Evolutionary conservation across 768 basidiomycete species (phyloP), one percentile per base, ranked within the genome.

Genomic region (Porphyrellus cyaneotinctus): DNA sequence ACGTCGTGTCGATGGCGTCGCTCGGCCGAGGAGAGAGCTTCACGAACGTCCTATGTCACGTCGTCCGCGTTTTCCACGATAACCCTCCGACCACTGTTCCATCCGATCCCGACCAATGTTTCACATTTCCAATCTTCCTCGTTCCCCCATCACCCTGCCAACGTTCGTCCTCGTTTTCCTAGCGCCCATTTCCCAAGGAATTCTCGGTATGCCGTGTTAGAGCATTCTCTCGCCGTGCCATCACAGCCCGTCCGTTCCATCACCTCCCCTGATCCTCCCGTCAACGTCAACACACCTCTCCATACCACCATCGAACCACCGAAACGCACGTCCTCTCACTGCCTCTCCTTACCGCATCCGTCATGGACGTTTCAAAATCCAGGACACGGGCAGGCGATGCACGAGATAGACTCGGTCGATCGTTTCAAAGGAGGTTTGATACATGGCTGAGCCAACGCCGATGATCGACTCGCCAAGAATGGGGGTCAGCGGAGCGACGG

Each of bases 401-500:
- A 10, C 28, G n/a, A 44, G 43, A 44, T 20, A 20, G 30, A 44
- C 30, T 44, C 18, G 17, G 13, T 22, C 20, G 43, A 42, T 42
- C 41, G 24, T 11, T 22, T 42, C 41, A 12, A 26, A 6, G 23
- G 11, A 26, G 17, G 42, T 30, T 42, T 24, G 41, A 26, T 42
- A 42, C n/a, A 18, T 23, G 32, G 24, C 24, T 6, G 2, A 13
- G 4, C 44, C 24, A 17, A 23, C 14, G 12, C 49, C 33, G 46
- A 54, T 45, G 52, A 49, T 45, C 53, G 53, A 57, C 55, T 33
- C 36, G 23, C 43, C 47, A 6, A 31, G 23, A 46, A 47, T 39
- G 33, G 47, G 38, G 30, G 17, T 31, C 26, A 31, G 23, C 56
- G 56, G 54, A 57, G 56, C 56, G 56, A 57, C 56, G 56, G 56